Conservation (phyloP, 805 yeast genomes). For the Kluyveromyces siamensis region DNA sequence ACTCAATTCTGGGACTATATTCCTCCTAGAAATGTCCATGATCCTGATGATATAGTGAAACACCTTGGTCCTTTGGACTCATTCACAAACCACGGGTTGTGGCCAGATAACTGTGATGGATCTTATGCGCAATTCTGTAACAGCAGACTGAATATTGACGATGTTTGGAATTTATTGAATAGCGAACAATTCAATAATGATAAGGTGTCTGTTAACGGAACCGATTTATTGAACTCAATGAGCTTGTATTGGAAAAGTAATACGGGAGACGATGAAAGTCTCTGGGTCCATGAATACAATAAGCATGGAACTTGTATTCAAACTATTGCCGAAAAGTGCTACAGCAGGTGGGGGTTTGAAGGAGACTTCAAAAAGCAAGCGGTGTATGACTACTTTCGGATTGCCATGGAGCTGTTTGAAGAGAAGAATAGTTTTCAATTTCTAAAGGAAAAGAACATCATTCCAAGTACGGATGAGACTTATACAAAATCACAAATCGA, state of each 20-base stretch:
- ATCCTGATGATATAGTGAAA: constrained; percentile 17
- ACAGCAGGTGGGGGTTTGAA: constrained; percentile 30
- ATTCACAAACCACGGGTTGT: constrained; percentile 77
- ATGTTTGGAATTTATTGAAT: constrained; percentile 38
- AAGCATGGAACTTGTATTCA: constrained; percentile 91
- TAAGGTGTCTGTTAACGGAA: constrained; percentile 32
- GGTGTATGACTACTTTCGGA: constrained; percentile 63
- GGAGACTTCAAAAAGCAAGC: constrained; percentile 20
- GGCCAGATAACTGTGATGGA: constrained; percentile 89
- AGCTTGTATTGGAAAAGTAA: constrained; percentile 60
- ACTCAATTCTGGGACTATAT: constrained; percentile 92
- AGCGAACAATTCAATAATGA: constrained; percentile 16
- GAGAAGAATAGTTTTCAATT: constrained; percentile 59
- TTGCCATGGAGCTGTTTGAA: constrained; percentile 49
- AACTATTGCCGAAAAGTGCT: constrained; percentile 68
- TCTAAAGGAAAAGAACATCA: constrained; percentile 58
- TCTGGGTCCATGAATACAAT: constrained; percentile 91
- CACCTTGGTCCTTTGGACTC: constrained; percentile 55
- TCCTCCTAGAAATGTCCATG: constrained; percentile 37
- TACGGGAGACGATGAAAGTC: constrained; percentile 53
- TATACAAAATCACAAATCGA: constrained; percentile 50
- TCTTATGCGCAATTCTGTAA: constrained; percentile 75
- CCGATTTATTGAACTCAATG: constrained; percentile 50
- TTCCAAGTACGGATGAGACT: constrained; percentile 49
- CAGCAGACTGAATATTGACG: constrained; percentile 42